Evolutionary conservation across 192 early-diverging fungal genomes (phyloP), one percentile per base, ranked within the genome.

Genomic region (Glomus cerebriforme): DNA sequence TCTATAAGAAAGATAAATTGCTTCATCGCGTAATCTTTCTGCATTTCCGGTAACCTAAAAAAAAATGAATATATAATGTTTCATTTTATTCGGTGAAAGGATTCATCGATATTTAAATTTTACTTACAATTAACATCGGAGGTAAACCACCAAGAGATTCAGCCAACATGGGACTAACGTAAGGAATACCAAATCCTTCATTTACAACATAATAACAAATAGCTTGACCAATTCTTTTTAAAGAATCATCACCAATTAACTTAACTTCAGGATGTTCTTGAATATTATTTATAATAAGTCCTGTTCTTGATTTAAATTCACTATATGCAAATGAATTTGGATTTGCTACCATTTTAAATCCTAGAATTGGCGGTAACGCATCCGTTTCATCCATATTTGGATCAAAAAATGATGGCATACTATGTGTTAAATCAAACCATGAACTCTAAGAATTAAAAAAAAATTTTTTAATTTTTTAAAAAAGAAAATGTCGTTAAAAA

Each of bases 11-110:
- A 84, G 79, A 34, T 85, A 86, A 76, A 89, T 82, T 22, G 81
- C 59, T 71, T 89, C 88, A 73, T 89, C 88, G 22, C 87, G 73
- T 15, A 87, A 63, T 77, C 82, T 59, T 59, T 89, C 88, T 2
- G 78, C 81, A 45, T 83, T 73, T 26, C 88, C 88, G 1, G 83
- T 67, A 79, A 83, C 81, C 85, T 86, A 78, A 24, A 39, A 3
- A 29, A n/a, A 32, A 59, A 59, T 17, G 3, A 26, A 19, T n/a
- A 66, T 10, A 62, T 47, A 60, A 0, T 0, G 9, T 31, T 35
- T 8, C 9, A 3, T 12, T 19, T 37, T 49, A 9, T 59, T 24
- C 0, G 13, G 35, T 5, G 29, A 58, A 9, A 47, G 63, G 49
- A 27, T 12, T 27, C 10, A 13, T 64, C 47, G 12, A 24, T 13